phyloP scores from a whole-genome alignment of 2,329 filamentous ascomycete species.

The Fusarium sp. region DNA sequence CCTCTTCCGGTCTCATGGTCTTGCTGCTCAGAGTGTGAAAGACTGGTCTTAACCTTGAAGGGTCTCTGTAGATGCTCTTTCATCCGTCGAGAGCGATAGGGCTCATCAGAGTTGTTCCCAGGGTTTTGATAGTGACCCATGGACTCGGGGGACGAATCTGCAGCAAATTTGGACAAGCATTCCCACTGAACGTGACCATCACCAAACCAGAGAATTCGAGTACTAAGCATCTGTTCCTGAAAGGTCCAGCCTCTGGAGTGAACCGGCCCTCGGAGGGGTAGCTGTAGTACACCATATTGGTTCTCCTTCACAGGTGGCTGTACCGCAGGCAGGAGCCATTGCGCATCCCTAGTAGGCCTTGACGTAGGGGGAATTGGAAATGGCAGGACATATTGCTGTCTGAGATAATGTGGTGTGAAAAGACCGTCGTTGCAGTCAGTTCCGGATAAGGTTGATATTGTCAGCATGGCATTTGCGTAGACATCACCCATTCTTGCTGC shows the following conservation, averaged over 20 bases:
- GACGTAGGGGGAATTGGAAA: not conserved
- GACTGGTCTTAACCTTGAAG: not conserved
- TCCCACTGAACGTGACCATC: not conserved
- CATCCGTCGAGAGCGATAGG: not conserved
- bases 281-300: not conserved
- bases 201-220: not conserved
- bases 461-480: constrained; percentile 14
- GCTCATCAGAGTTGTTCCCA: not conserved
- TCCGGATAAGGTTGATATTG: not conserved
- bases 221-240: not conserved
- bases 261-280: not conserved
- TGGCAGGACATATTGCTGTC: not conserved
- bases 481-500: constrained; percentile 14
- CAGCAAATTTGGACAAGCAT: not conserved
- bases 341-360: accelerated
- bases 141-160: not conserved
- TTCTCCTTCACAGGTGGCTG: not conserved
- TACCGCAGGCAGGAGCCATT: not conserved
- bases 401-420: not conserved
- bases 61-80: not conserved
- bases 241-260: not conserved
- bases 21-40: not conserved
- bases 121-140: not conserved
- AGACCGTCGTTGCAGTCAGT: not conserved
- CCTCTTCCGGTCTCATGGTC: not conserved